These are phyloP conservation scores for Pilasporangium apinafurcum DNA, from an alignment of 352 stramenopile genomes.

Conservation along the genomic window DNA sequence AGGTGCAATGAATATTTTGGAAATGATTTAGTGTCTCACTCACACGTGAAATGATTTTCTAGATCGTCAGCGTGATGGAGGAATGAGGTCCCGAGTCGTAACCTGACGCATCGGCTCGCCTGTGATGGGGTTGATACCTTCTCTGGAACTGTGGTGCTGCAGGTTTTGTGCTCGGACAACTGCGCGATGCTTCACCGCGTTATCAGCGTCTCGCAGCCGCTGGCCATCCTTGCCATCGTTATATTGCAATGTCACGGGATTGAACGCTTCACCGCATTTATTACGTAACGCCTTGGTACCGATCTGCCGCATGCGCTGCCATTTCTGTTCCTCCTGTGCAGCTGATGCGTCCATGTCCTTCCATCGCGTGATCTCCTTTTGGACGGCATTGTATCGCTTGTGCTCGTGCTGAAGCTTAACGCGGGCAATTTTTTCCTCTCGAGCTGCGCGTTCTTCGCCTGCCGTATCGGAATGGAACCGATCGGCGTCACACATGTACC, in stretches of 20 bases:
- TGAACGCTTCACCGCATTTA: constrained; percentile 82
- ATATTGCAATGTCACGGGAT: constrained; percentile 85
- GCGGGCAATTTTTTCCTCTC: constrained; percentile 45
- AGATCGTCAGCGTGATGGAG: too few species aligned
- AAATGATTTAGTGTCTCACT: too few species aligned
- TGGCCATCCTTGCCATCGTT: constrained; percentile 79
- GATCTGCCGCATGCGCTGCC: constrained; percentile 39
- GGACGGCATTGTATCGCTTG: constrained; percentile 47
- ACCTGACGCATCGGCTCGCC: constrained; percentile 48
- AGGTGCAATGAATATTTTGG: too few species aligned
- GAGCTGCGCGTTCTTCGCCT: constrained; percentile 65
- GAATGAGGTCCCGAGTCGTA: constrained; percentile 43
- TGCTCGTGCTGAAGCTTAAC: constrained; percentile 56
- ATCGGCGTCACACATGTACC: constrained; percentile 82
- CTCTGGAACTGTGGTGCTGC: constrained; percentile 74
- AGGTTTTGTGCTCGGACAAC: constrained; percentile 75
- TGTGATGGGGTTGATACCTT: constrained; percentile 85
- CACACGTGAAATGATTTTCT: too few species aligned
- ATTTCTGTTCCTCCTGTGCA: constrained; percentile 65
- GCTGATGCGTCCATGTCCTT: constrained; percentile 67
- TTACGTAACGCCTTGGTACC: constrained; percentile 86
- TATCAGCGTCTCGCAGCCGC: constrained; percentile 56
- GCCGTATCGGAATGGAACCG: constrained; percentile 88
- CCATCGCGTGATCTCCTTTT: constrained; percentile 82
- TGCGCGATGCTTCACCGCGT: constrained; percentile 66